Base-by-base conservation (phyloP, 2,329 filamentous ascomycete species). In the Thelonectria olida region DNA sequence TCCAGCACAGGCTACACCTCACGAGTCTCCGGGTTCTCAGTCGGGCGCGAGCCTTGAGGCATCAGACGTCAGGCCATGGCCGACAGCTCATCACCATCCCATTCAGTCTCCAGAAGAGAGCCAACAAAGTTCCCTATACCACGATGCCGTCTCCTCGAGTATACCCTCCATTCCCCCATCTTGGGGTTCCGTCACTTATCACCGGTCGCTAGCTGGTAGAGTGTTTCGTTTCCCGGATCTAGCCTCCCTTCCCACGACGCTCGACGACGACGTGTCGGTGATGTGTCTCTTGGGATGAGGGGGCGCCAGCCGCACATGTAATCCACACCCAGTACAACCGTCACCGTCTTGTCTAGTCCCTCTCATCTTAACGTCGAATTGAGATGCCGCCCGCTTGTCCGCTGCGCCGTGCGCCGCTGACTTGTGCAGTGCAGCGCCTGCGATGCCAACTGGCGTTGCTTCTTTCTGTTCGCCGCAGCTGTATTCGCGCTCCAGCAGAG, bases 371-470 rank as follows among this genome's bases (percentile, higher is more conserved):
- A 31, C 25, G 39, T 58, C 54, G 51, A 63, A 51, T 48, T 34
- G 52, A 55, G 56, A 57, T 59, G 54, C 44, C 31, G 9, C 42
- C 17, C 27, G 50, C 63, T 54, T 39, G 36, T 47, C 39, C 7
- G 53, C 52, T 49, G 36, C 57, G 42, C 38, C 34, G 38, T 23
- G 51, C 20, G 34, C 20, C 20, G 42, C 20, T 41, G 44, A 54
- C 48, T 49, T 47, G 42, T 41, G 38, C 28, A 39, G 31, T 19
- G 39, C 39, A 12, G 39, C 39, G 20, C 19, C 53, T 56, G 54
- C 53, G 64, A 63, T 62, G 66, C 47, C 62, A 61, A 58, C 57
- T 70, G 57, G 65, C 50, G 44, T 59, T 70, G 62, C 60, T 67
- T 64, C 68, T 61, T 58, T 53, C 15, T 53, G 17, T 49, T 53